Base-by-base conservation (phyloP, 805 yeast genomes). In the Wickerhamomyces canadensis region DNA sequence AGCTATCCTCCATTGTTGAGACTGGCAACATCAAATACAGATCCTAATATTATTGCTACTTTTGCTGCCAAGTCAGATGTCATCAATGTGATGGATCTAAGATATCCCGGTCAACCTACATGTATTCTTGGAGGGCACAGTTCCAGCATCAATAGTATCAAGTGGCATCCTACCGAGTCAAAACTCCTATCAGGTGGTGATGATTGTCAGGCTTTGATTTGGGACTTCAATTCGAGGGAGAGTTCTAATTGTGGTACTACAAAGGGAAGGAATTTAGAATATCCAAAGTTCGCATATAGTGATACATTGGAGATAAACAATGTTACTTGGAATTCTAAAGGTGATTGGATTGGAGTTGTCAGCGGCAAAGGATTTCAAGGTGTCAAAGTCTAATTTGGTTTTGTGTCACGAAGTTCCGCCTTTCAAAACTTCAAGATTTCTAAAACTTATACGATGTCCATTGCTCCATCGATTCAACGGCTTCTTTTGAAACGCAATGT, bases 71-170 rank as follows among this genome's bases (percentile, higher is more conserved):
- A 81, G 51, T 78, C 86, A 18, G 73, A 74, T 47, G 67, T 70
- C 36, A 75, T 88, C 5, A 65, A 78, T 19, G 67, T 91, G 11
- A 67, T 93, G 38, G 98, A 91, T 58, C 74, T 89, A 67, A 70
- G 98, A 43, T 78, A 80, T 56, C 96, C 97, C 0, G 95, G 96
- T 4, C 57, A 78, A 2, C 96, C 98, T 0, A 69, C 83, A 1
- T 60, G 73, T n/a, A 72, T 74, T 0, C 65, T 91, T 29, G 77
- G 78, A 25, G 89, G 82, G 13, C 94, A 82, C 55, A 52, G 62
- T 19, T 76, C 78, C 0, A 68, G 83, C 1, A 74, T 91, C 18
- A 91, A 91, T 54, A 69, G 78, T 44, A 72, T 89, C 14, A 61
- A 70, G 36, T 91, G 97, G 97, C 91, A 89, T 49, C 97, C 98